These are phyloP conservation scores for Pichia exigua DNA, from an alignment of 805 yeast species.

Conservation along the genomic window DNA sequence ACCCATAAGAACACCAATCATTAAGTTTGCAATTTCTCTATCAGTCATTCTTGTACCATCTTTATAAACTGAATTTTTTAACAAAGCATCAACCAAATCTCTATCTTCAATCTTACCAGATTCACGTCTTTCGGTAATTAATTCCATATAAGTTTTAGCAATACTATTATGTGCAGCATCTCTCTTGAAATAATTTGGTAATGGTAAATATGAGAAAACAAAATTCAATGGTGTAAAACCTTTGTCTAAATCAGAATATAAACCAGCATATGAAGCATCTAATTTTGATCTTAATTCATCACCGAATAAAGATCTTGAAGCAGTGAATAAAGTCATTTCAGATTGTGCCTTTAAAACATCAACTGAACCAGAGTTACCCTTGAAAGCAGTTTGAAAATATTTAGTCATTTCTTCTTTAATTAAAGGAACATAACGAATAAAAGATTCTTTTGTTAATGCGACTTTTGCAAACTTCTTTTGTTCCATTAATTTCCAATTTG, in stretches of 20 bases:
- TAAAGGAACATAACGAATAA: slow-evolving; percentile 78
- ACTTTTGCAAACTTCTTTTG: slow-evolving; percentile 94
- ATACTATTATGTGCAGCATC: slow-evolving; percentile 83
- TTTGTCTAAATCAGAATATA: slow-evolving; percentile 87
- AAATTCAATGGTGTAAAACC: slow-evolving; percentile 96
- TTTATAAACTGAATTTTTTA: slow-evolving; percentile 77
- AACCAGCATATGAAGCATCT: slow-evolving; percentile 72
- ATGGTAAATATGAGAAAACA: slow-evolving; percentile 89
- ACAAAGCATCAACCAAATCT: slow-evolving; percentile 82
- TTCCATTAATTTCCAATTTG: slow-evolving; percentile 91
- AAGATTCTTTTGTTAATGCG: slow-evolving; percentile 80
- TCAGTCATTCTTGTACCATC: slow-evolving; percentile 95
- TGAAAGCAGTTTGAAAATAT: slow-evolving; percentile 51
- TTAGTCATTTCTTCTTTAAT: slow-evolving; percentile 69
- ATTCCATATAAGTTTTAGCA: slow-evolving; percentile 69
- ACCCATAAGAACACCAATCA: slow-evolving; percentile 97
- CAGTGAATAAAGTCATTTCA: slow-evolving; percentile 93
- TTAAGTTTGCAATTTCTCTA: slow-evolving; percentile 84
- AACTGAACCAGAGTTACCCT: slow-evolving; percentile 39
- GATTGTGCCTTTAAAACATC: slow-evolving; percentile 82
- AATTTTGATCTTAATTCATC: slow-evolving; percentile 82
- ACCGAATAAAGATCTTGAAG: slow-evolving; percentile 85
- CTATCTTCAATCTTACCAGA: slow-evolving; percentile 69
- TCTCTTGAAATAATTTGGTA: slow-evolving; percentile 66
- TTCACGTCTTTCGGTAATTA: slow-evolving; percentile 66